A percentile compares a stretch with the other conserved stretches of the same genome.
phyloP scores from a whole-genome alignment of 2,329 filamentous ascomycete genomes.

The Colletotrichum somersetense region DNA sequence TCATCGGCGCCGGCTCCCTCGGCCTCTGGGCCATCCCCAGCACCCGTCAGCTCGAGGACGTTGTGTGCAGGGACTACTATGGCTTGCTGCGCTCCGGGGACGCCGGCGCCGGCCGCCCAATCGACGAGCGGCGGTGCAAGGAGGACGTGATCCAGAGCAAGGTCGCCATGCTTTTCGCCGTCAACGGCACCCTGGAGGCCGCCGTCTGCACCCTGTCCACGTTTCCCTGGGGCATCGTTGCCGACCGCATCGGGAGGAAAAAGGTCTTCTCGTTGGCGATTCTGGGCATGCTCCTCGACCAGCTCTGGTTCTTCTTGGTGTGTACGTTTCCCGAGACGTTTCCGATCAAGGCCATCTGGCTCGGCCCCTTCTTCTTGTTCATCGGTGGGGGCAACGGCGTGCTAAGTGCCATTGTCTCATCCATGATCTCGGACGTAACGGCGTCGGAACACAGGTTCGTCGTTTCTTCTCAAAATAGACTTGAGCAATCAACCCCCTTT shows the following conservation, averaged over 20 bases:
- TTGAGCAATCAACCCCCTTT: no score
- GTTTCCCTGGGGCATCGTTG: slow-evolving; percentile 54
- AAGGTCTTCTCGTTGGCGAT: slow-evolving; percentile 50
- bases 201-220: slow-evolving; percentile 50
- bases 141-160: slow-evolving; percentile 52
- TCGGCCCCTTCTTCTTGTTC: slow-evolving; percentile 49
- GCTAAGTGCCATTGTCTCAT: slow-evolving; percentile 48
- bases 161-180: slow-evolving; percentile 52
- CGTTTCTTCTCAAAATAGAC: background rate
- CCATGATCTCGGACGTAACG: slow-evolving; percentile 54
- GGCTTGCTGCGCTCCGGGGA: slow-evolving; percentile 44
- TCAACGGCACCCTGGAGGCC: slow-evolving; percentile 47
- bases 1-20: slow-evolving; percentile 48
- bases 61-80: slow-evolving; percentile 55
- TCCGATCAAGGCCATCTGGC: slow-evolving; percentile 51
- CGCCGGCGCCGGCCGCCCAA: slow-evolving; percentile 41
- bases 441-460: slow-evolving; percentile 53
- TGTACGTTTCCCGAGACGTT: slow-evolving; percentile 51
- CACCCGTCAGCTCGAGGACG: slow-evolving; percentile 54
- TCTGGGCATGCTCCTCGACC: slow-evolving; percentile 47
- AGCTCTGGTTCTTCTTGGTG: slow-evolving; percentile 49
- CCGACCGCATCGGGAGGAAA: slow-evolving; percentile 55
- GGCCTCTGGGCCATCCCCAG: slow-evolving; percentile 50
- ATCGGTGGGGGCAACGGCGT: slow-evolving; percentile 54
- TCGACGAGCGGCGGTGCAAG: slow-evolving; percentile 55